phyloP scores from a whole-genome alignment of 345 rosid genomes.

The Bretschneidera sinensis region DNA sequence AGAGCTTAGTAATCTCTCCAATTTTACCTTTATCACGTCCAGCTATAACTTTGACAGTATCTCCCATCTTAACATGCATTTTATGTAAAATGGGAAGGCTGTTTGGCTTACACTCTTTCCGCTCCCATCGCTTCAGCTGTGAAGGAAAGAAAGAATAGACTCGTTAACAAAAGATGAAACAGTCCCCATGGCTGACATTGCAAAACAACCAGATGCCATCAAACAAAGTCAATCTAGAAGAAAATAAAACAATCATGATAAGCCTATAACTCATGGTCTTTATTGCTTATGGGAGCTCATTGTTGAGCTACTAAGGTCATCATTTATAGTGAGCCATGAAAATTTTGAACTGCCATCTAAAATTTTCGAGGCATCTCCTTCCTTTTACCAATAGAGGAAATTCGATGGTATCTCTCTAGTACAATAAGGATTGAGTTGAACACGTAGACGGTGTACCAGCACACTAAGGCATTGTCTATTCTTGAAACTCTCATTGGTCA shows the following conservation, averaged over 20 bases:
- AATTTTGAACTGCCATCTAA: not conserved
- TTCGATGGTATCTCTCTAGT: not conserved
- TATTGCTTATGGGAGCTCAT: not conserved
- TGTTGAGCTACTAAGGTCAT: constrained; percentile 4
- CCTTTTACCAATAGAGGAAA: not conserved
- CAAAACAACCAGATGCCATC: not conserved
- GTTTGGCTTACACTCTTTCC: constrained; percentile 85
- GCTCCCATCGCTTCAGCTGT: constrained; percentile 90
- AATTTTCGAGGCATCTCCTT: not conserved
- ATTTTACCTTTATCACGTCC: constrained; percentile 85
- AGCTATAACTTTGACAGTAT: constrained; percentile 72
- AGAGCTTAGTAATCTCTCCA: constrained; percentile 70
- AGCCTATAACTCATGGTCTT: not conserved
- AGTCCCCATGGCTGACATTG: not conserved
- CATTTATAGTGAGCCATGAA: not conserved
- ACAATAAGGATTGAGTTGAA: not conserved
- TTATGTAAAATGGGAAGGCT: constrained; percentile 83
- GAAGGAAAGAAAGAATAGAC: constrained; percentile 4
- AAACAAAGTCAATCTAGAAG: too few species aligned
- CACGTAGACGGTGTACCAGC: too few species aligned
- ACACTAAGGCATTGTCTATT: too few species aligned
- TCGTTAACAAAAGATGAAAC: not conserved
- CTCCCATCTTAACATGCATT: constrained; percentile 92
- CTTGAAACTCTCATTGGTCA: too few species aligned
- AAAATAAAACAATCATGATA: not conserved